Percentiles rank a stretch among this genome's conserved stretches.
phyloP scores from a whole-genome alignment of 495 filamentous ascomycete species.

The Hypoxylon cercidicola region DNA sequence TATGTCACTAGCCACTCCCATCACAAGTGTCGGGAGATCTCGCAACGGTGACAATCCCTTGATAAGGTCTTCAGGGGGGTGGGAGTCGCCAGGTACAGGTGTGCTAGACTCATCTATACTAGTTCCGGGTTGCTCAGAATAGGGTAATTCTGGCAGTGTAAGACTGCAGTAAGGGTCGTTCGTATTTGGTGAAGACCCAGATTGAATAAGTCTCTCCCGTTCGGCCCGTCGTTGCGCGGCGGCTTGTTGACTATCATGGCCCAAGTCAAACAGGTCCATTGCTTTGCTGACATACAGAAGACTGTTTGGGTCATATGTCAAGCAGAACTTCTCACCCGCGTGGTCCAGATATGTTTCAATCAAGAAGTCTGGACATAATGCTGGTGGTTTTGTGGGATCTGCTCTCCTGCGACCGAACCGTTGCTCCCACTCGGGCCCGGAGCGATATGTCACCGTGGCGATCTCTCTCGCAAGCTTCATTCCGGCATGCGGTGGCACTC shows the following conservation, averaged over 20 bases:
- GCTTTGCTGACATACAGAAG: conserved; percentile 97
- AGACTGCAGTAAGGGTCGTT: conserved; percentile 73
- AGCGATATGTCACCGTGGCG: conserved; percentile 96
- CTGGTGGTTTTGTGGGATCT: conserved; percentile 85
- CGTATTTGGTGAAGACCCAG: conserved; percentile 33
- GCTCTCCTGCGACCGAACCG: conserved; percentile 90
- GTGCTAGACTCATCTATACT: conserved; percentile 35
- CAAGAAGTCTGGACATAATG: conserved; percentile 94
- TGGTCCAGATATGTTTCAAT: conserved; percentile 99
- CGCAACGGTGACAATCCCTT: conserved; percentile 75
- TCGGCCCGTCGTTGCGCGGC: conserved; percentile 53
- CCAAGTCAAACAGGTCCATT: conserved; percentile 98
- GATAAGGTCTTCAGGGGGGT: conserved; percentile 81
- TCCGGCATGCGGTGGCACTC: conserved; percentile 89
- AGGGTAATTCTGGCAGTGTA: conserved; percentile 85
- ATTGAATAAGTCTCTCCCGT: conserved; percentile 42
- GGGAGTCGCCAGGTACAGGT: conserved; percentile 38
- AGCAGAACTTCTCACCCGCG: conserved; percentile 97
- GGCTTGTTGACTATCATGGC: conserved; percentile 68
- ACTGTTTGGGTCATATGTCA: conserved; percentile 98
- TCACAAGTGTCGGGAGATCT: conserved; percentile 81
- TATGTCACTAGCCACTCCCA: conserved; percentile 96
- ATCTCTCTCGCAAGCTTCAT: conserved; percentile 99
- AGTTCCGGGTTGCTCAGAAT: conserved; percentile 73
- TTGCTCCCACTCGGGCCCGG: conserved; percentile 97